phyloP scores from a whole-genome alignment of 192 early-diverging fungal species.

The Coemansia sp. region DNA sequence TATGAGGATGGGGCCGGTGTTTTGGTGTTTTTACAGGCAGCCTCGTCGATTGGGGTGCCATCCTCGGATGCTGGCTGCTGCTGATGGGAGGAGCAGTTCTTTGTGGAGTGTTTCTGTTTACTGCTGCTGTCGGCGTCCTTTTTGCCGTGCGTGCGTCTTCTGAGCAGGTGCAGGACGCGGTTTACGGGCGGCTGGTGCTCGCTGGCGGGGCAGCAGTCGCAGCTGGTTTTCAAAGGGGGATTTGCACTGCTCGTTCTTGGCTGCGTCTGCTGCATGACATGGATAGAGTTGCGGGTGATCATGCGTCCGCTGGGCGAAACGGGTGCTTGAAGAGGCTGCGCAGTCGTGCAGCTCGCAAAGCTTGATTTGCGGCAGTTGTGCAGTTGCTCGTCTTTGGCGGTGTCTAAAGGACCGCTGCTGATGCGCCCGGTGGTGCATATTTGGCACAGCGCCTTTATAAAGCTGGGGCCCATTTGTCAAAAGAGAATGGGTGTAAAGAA shows the following conservation, averaged over 20 bases:
- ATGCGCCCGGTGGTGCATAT: neutral
- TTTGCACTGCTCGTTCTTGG: too few relatives aligned
- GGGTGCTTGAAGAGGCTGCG: too few relatives aligned
- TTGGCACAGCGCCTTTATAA: neutral
- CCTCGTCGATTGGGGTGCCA: too few relatives aligned
- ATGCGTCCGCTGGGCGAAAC: neutral
- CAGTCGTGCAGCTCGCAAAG: too few relatives aligned
- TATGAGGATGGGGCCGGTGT: too few relatives aligned
- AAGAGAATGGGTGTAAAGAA: neutral
- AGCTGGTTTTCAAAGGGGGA: too few relatives aligned
- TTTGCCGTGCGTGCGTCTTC: neutral
- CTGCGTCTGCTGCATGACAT: constrained; percentile 32
- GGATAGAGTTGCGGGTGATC: constrained; percentile 21
- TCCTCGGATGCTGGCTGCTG: too few relatives aligned
- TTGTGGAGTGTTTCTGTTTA: too few relatives aligned
- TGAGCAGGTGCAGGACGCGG: neutral
- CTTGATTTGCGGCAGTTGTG: neutral
- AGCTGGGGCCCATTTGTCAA: neutral
- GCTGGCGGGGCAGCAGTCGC: too few relatives aligned
- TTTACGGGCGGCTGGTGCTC: too few relatives aligned
- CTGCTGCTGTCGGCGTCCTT: neutral
- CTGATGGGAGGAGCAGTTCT: too few relatives aligned
- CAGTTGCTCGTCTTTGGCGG: neutral
- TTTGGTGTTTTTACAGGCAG: too few relatives aligned
- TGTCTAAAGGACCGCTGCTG: neutral